Evolutionary conservation across 805 yeast genomes (phyloP).

Genomic region (Candida coquimbonensis): DNA sequence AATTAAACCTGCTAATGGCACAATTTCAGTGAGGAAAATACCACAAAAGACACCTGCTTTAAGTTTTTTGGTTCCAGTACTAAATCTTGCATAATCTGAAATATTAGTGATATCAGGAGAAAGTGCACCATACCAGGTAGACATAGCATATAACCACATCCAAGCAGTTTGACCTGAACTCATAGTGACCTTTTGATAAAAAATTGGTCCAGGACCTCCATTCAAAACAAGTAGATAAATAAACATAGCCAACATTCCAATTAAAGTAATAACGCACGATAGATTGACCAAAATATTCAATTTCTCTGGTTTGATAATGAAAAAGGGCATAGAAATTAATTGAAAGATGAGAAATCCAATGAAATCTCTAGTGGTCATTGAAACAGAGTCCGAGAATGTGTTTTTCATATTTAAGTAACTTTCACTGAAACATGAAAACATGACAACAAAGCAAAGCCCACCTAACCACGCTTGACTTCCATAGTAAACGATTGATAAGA

Average conservation of each 20-base stretch:
- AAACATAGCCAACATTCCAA: slow-evolving; percentile 35
- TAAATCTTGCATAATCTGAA: slow-evolving; percentile 35
- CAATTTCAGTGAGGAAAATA: slow-evolving; percentile 29
- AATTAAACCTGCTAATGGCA: slow-evolving; percentile 34
- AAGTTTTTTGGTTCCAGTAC: slow-evolving; percentile 22
- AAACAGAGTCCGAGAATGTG: slow-evolving; percentile 30
- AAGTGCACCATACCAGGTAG: slow-evolving; percentile 34
- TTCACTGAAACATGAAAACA: slow-evolving; percentile 30
- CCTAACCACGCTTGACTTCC: slow-evolving; percentile 40
- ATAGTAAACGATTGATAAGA: slow-evolving; percentile 35
- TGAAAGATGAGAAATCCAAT: slow-evolving; percentile 40
- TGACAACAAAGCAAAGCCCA: slow-evolving; percentile 31
- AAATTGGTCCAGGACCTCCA: slow-evolving; percentile 31
- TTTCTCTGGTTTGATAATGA: slow-evolving; percentile 37
- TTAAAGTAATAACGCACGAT: slow-evolving; percentile 30
- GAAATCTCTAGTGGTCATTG: slow-evolving; percentile 35
- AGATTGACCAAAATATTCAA: slow-evolving; percentile 30
- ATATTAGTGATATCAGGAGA: slow-evolving; percentile 34
- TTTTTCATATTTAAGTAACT: slow-evolving; percentile 30
- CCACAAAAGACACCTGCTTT: slow-evolving; percentile 27
- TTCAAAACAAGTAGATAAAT: slow-evolving; percentile 27
- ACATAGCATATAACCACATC: slow-evolving; percentile 35
- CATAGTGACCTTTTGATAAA: slow-evolving; percentile 20
- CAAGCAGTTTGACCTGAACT: slow-evolving; percentile 27
- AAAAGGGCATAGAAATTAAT: slow-evolving; percentile 33